phyloP scores from a whole-genome alignment of 2,329 filamentous ascomycete genomes.

The Gaeumannomyces sp. region DNA sequence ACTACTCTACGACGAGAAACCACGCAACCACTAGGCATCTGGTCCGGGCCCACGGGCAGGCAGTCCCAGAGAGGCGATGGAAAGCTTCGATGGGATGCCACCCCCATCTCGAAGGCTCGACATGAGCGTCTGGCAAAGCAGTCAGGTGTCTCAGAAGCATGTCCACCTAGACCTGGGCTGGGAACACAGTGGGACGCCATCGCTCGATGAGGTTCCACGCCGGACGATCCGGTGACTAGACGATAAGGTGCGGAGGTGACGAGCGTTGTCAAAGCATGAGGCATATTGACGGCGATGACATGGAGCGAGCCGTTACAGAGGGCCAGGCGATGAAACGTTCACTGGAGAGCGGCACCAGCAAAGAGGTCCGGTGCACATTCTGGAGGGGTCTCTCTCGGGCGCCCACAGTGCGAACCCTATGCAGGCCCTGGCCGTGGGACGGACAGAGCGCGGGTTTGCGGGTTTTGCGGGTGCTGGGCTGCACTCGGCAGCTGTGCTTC shows the following conservation, averaged over 20 bases:
- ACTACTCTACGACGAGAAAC: neutral
- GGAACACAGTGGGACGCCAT: neutral
- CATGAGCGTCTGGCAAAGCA: neutral
- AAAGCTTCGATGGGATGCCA: neutral
- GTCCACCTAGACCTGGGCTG: neutral
- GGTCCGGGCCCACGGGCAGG: neutral
- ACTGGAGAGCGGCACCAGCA: neutral
- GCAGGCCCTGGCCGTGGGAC: neutral
- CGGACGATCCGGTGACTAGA: neutral
- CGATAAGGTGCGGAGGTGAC: neutral
- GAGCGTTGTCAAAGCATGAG: neutral
- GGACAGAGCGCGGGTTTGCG: no score
- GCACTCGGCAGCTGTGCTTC: neutral
- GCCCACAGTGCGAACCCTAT: constrained; percentile 8
- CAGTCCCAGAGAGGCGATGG: neutral
- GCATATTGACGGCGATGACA: neutral
- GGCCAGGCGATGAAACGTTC: constrained; percentile 10
- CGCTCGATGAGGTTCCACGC: neutral
- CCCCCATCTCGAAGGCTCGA: neutral
- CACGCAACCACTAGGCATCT: neutral
- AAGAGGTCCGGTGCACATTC: neutral
- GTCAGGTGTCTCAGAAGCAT: neutral
- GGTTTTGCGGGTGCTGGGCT: no score
- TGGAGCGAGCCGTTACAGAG: neutral
- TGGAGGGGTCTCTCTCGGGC: neutral